Percentiles rank a stretch among this genome's conserved stretches.
phyloP scores from a whole-genome alignment of 345 rosid genomes.

The Durio zibethinus region DNA sequence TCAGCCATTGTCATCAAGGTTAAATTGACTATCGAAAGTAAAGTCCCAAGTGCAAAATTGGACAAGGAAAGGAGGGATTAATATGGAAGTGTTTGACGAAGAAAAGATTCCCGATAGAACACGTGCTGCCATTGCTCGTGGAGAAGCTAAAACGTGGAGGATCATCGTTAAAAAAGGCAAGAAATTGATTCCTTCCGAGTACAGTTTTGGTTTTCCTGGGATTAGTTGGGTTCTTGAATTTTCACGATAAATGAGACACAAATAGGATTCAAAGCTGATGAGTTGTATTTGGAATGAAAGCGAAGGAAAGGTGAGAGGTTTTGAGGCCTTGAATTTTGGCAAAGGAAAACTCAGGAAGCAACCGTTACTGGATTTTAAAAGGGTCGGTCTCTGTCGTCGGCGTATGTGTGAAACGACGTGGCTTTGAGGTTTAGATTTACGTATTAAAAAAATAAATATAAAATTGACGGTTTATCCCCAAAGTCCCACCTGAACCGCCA shows the following conservation, averaged over 20 bases:
- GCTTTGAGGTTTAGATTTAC: too few relatives aligned
- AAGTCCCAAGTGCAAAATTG: background rate
- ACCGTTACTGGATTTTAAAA: conserved; percentile 5
- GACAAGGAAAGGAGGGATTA: background rate
- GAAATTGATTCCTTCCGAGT: background rate
- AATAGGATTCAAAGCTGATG: background rate
- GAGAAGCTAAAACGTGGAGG: background rate
- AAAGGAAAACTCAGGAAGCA: background rate
- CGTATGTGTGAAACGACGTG: background rate
- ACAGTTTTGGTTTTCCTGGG: conserved; percentile 1
- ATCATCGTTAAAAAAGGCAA: background rate
- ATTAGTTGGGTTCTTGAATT: background rate
- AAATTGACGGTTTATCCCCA: background rate
- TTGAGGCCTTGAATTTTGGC: background rate
- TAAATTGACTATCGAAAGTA: background rate
- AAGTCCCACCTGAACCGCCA: background rate
- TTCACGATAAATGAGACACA: background rate
- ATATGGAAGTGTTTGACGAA: background rate
- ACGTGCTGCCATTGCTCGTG: background rate
- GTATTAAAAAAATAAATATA: too few relatives aligned
- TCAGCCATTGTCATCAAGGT: background rate
- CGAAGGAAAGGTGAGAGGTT: background rate
- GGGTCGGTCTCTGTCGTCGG: background rate
- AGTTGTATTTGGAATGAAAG: background rate
- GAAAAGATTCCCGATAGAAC: background rate